Conservation (phyloP, 192 early-diverging fungal genomes). For the Jimgerdemannia flammicorona region DNA sequence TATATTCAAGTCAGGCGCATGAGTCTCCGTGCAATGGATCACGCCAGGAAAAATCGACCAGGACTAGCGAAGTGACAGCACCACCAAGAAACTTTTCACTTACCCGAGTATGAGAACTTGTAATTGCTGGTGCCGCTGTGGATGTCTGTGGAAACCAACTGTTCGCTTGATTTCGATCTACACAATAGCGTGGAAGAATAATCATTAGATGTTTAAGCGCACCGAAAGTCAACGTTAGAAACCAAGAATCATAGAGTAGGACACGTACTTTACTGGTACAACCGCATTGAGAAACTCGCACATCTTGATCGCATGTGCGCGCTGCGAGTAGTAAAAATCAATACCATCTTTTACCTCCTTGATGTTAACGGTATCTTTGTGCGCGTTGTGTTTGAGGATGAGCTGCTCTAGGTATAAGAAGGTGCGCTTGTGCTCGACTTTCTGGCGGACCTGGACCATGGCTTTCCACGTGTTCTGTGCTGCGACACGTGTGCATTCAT, state of each 20-base stretch:
- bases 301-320: conserved; percentile 93
- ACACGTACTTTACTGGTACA: conserved; percentile 66
- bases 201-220: neutral
- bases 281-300: conserved; percentile 87
- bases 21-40: too few relatives aligned
- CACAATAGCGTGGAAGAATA: neutral
- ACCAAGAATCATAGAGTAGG: neutral
- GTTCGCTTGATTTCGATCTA: conserved; percentile 88
- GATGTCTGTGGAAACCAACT: conserved; percentile 94
- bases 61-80: too few relatives aligned
- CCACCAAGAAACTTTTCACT: neutral
- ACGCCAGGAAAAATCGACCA: too few relatives aligned
- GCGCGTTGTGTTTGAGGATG: conserved; percentile 96
- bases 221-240: neutral
- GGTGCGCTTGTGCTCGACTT: conserved; percentile 96
- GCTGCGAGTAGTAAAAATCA: conserved; percentile 92
- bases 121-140: conserved; percentile 88
- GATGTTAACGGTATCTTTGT: conserved; percentile 98
- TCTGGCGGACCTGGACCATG: conserved; percentile 96
- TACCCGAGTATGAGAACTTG: conserved; percentile 90
- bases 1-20: neutral
- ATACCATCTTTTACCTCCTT: conserved; percentile 94
- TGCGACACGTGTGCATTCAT: conserved; percentile 91
- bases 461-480: conserved; percentile 99
- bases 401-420: conserved; percentile 98